Evolutionary conservation across 768 basidiomycete genomes (phyloP).

Genomic region (Russula sp.): DNA sequence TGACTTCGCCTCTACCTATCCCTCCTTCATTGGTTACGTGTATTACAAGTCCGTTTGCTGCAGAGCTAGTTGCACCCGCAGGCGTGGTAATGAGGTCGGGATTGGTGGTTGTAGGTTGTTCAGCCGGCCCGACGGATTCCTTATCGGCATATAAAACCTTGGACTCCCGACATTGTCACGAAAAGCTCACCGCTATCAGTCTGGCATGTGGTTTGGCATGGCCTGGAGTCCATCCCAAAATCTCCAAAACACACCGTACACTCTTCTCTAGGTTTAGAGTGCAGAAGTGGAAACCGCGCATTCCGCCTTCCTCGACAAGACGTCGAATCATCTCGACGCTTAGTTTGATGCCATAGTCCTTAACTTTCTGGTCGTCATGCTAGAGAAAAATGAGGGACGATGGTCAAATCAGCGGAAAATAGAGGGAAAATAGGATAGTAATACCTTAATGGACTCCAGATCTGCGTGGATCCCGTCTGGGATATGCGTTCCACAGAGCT

Average conservation of each 20-base stretch:
- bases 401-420: neutral
- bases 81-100: slow-evolving; percentile 58
- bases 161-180: neutral
- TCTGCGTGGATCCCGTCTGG: slow-evolving; percentile 63
- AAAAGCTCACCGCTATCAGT: slow-evolving; percentile 56
- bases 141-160: slow-evolving; percentile 23
- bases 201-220: slow-evolving; percentile 50
- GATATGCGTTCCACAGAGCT: slow-evolving; percentile 79
- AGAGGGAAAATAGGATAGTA: slow-evolving; percentile 30
- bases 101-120: slow-evolving; percentile 32
- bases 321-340: slow-evolving; percentile 75
- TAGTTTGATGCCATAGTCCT: slow-evolving; percentile 88
- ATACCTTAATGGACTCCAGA: slow-evolving; percentile 73
- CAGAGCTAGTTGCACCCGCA: slow-evolving; percentile 58
- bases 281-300: slow-evolving; percentile 87
- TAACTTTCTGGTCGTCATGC: slow-evolving; percentile 92
- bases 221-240: slow-evolving; percentile 61
- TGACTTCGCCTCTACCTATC: slow-evolving; percentile 68
- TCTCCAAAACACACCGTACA: slow-evolving; percentile 79
- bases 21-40: slow-evolving; percentile 52
- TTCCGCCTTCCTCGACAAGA: slow-evolving; percentile 52
- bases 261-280: slow-evolving; percentile 98
- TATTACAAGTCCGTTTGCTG: slow-evolving; percentile 52
- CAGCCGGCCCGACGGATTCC: slow-evolving; percentile 36
- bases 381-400: slow-evolving; percentile 35